Conservation (phyloP, 192 early-diverging fungal species). For the Coemansia sp. region DNA sequence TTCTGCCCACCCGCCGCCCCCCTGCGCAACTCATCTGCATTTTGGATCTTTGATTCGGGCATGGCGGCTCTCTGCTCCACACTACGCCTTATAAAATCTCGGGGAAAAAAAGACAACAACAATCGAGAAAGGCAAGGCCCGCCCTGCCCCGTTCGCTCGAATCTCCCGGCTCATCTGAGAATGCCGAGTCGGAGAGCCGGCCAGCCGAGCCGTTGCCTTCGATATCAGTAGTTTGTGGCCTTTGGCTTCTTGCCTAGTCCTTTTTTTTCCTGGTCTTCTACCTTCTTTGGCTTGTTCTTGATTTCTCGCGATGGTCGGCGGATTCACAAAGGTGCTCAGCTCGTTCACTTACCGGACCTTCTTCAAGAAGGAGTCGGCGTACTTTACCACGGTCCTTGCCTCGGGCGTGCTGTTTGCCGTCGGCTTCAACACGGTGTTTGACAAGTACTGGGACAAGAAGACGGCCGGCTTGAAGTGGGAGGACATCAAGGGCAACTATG, state of each 20-base stretch:
- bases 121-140: too few relatives aligned
- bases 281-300: background rate
- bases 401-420: conserved; percentile 34
- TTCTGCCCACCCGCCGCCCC: conserved; percentile 7
- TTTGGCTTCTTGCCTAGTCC: too few relatives aligned
- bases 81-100: too few relatives aligned
- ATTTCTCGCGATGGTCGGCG: conserved; percentile 26
- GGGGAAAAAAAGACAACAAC: too few relatives aligned
- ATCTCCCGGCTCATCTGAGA: too few relatives aligned
- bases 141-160: too few relatives aligned
- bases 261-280: background rate
- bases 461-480: conserved; percentile 47
- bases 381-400: conserved; percentile 40
- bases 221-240: too few relatives aligned
- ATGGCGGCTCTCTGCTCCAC: background rate
- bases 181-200: too few relatives aligned
- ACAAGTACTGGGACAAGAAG: conserved; percentile 46
- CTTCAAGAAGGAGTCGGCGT: conserved; percentile 50
- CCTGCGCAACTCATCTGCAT: conserved; percentile 5
- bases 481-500: conserved; percentile 44
- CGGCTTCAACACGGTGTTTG: conserved; percentile 38
- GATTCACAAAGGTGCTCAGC: conserved; percentile 33
- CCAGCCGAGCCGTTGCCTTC: too few relatives aligned
- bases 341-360: conserved; percentile 39
- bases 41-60: conserved; percentile 20